Evolutionary conservation across 345 rosid genomes (phyloP).

Genomic region (Noccaea caerulescens): DNA sequence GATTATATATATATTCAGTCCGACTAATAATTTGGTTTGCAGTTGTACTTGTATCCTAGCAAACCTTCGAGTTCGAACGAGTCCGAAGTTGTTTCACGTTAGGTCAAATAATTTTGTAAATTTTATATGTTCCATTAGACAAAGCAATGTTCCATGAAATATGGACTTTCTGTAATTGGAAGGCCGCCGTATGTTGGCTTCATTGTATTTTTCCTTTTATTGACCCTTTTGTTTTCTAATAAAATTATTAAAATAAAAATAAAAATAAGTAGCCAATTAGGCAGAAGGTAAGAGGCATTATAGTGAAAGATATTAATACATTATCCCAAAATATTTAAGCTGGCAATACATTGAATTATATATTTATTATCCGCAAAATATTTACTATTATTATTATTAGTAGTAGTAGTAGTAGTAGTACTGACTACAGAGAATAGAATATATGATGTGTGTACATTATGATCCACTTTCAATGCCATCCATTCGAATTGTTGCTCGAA

Average conservation of each 20-base stretch:
- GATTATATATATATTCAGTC: no score
- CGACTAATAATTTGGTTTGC: no score
- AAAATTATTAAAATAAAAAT: no score
- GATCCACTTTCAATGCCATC: constrained; percentile 39
- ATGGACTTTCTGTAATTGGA: constrained; percentile 47
- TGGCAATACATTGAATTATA: constrained; percentile 8
- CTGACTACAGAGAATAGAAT: constrained; percentile 32
- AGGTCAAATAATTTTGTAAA: no score
- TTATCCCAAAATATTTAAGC: constrained; percentile 21
- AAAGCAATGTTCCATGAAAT: constrained; percentile 29
- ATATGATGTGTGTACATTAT: constrained; percentile 15
- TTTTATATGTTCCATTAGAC: background rate
- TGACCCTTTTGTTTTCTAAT: constrained; percentile 18
- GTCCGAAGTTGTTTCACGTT: no score
- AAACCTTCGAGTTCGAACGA: no score
- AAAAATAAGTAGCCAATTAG: constrained; percentile 2
- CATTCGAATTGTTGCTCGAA: constrained; percentile 41
- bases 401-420: background rate
- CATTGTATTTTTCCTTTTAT: constrained; percentile 30
- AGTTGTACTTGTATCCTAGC: no score
- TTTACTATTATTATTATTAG: background rate
- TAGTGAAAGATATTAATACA: constrained; percentile 17
- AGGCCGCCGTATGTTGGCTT: constrained; percentile 33
- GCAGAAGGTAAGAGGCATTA: constrained; percentile 19
- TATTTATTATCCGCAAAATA: constrained; percentile 25